Conservation (phyloP, 1,284 basidiomycete genomes). For the Ceratorhiza oryzae-sativae region DNA sequence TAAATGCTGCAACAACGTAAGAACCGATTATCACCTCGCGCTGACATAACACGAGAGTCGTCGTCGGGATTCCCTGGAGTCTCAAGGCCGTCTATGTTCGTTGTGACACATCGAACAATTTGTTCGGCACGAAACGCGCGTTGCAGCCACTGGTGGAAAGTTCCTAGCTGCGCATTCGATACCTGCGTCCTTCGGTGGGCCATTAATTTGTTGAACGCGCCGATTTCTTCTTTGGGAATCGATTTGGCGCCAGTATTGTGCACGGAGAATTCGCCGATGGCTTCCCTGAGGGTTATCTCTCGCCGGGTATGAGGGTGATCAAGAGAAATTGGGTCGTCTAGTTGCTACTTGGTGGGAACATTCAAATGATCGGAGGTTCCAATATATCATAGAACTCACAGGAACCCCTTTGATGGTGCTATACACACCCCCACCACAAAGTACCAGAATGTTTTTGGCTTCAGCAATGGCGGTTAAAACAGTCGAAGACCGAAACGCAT, state of each 20-base stretch:
- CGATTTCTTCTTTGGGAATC: neutral
- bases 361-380: neutral
- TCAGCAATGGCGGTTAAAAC: neutral
- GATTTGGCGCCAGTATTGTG: neutral
- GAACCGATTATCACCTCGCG: neutral
- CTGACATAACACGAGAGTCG: neutral
- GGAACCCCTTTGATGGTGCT: neutral
- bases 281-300: neutral
- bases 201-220: conserved; percentile 18
- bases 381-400: neutral
- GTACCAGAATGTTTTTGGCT: neutral
- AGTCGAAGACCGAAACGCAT: neutral
- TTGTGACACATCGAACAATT: neutral
- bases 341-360: neutral
- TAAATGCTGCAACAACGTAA: neutral
- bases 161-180: neutral
- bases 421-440: neutral
- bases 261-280: neutral
- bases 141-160: neutral
- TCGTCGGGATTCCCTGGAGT: neutral
- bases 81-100: neutral
- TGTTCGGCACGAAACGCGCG: neutral
- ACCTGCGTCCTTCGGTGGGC: neutral
- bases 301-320: neutral
- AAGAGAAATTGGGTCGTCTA: neutral